Conservation (phyloP, 2,329 filamentous ascomycete species). For the Xylariaceae sp. region DNA sequence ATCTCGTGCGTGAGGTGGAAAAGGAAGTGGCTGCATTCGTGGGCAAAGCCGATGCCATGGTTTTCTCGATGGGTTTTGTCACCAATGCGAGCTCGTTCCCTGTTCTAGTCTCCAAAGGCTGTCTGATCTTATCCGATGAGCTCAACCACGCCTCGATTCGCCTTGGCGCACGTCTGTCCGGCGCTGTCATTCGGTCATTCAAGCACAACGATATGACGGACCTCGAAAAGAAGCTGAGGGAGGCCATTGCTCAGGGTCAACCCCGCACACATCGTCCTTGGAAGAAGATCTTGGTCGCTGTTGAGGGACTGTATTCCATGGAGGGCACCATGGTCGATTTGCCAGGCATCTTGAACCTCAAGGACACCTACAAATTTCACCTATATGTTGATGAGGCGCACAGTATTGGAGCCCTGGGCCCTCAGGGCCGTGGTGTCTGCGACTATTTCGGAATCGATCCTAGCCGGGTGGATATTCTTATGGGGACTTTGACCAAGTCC, state of each 20-base stretch:
- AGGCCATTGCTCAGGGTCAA: conserved; percentile 93
- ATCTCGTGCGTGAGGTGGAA: conserved; percentile 85
- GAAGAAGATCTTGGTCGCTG: conserved; percentile 97
- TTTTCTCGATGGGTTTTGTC: conserved; percentile 98
- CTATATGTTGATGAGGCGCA: conserved; percentile 96
- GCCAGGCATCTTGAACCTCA: conserved; percentile 79
- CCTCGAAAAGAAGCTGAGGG: conserved; percentile 78
- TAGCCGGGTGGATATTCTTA: conserved; percentile 83
- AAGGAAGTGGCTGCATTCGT: conserved; percentile 84
- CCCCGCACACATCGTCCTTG: conserved; percentile 96
- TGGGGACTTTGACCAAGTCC: conserved; percentile 97
- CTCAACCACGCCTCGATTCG: conserved; percentile 97
- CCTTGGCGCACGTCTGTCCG: conserved; percentile 87
- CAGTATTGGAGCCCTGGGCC: conserved; percentile 88
- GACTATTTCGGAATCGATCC: conserved; percentile 95
- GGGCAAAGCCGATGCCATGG: conserved; percentile 88
- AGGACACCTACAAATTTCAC: conserved; percentile 95
- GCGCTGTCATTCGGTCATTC: conserved; percentile 92
- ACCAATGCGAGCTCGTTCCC: conserved; percentile 94
- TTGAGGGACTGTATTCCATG: conserved; percentile 98
- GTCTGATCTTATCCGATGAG: conserved; percentile 92
- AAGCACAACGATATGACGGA: conserved; percentile 95
- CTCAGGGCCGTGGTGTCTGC: conserved; percentile 83
- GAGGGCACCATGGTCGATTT: conserved; percentile 98
- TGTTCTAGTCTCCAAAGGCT: conserved; percentile 85